A percentile compares a stretch with the other conserved stretches of the same genome.
These are phyloP conservation scores for Cercophora samala DNA, from an alignment of 495 filamentous ascomycete species.

Conservation along the genomic window DNA sequence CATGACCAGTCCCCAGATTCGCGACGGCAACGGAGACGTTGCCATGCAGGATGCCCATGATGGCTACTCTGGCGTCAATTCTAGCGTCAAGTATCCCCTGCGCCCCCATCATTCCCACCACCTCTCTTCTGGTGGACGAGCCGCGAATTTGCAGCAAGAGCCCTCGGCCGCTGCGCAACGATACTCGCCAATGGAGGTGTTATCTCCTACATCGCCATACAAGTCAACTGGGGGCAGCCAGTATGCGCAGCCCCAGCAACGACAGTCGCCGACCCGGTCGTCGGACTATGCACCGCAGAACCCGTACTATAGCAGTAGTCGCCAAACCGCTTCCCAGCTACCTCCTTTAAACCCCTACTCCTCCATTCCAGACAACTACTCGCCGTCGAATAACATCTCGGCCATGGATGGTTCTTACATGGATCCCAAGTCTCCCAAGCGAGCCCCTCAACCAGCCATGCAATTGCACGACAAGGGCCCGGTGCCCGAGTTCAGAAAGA, in stretches of 20 bases:
- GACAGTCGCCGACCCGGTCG: conserved; percentile 50
- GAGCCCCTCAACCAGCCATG: conserved; percentile 46
- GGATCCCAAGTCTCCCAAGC: conserved; percentile 71
- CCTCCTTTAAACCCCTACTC: conserved; percentile 69
- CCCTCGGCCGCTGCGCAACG: conserved; percentile 81
- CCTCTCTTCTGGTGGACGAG: conserved; percentile 48
- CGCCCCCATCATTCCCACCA: conserved; percentile 63
- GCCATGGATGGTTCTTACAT: conserved; percentile 69
- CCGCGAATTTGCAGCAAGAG: conserved; percentile 59
- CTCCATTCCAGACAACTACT: conserved; percentile 59
- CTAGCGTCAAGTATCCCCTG: conserved; percentile 65
- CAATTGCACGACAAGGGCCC: conserved; percentile 59
- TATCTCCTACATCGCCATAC: conserved; percentile 57
- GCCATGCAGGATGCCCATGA: conserved; percentile 87
- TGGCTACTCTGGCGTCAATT: conserved; percentile 65
- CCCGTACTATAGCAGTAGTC: conserved; percentile 48
- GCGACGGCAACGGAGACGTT: conserved; percentile 78
- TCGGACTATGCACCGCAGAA: conserved; percentile 47
- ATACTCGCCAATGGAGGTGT: conserved; percentile 90
- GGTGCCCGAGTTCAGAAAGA: conserved; percentile 81
- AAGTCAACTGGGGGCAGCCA: conserved; percentile 42
- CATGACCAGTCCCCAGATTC: conserved; percentile 60
- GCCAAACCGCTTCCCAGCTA: conserved; percentile 50
- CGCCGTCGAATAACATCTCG: conserved; percentile 58
- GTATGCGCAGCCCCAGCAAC: conserved; percentile 43